Conservation (phyloP, 2,329 filamentous ascomycete species). For the Nemania diffusa region DNA sequence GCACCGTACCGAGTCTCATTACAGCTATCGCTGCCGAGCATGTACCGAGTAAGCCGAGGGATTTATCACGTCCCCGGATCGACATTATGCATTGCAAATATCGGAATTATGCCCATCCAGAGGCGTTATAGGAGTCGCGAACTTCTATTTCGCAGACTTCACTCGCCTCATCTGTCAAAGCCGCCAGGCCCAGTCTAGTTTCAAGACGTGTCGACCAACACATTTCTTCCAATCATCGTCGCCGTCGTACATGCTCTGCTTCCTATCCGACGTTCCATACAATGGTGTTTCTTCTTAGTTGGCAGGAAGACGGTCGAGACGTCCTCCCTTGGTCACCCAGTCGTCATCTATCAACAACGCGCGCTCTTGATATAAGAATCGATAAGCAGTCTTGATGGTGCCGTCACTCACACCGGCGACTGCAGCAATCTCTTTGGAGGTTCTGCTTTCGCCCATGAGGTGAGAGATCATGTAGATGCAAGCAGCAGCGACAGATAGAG, state of each 20-base stretch:
- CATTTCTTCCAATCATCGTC: background rate
- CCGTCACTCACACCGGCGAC: slow-evolving; percentile 94
- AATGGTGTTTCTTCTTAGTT: slow-evolving; percentile 52
- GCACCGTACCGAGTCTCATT: slow-evolving; percentile 6
- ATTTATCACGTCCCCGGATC: slow-evolving; percentile 4
- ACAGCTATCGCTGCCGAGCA: slow-evolving; percentile 4
- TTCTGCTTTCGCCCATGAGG: slow-evolving; percentile 80
- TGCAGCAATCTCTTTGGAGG: slow-evolving; percentile 85
- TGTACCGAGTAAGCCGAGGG: slow-evolving; percentile 4
- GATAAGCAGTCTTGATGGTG: slow-evolving; percentile 96
- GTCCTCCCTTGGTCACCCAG: slow-evolving; percentile 77
- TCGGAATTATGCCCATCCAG: slow-evolving; percentile 2
- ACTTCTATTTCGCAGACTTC: background rate
- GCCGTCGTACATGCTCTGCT: background rate
- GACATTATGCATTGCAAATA: background rate
- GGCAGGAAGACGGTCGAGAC: slow-evolving; percentile 75
- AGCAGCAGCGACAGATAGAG: slow-evolving; percentile 90
- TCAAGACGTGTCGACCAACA: background rate
- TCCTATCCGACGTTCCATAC: background rate
- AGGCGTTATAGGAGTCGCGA: background rate
- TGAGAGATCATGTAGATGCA: slow-evolving; percentile 97
- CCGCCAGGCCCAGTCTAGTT: background rate
- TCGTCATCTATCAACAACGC: slow-evolving; percentile 79
- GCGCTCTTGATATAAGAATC: slow-evolving; percentile 80
- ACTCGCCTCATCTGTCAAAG: background rate